Evolutionary conservation across 2,329 filamentous ascomycete species (phyloP).

Genomic region (Verticillium nonalfalfae): DNA sequence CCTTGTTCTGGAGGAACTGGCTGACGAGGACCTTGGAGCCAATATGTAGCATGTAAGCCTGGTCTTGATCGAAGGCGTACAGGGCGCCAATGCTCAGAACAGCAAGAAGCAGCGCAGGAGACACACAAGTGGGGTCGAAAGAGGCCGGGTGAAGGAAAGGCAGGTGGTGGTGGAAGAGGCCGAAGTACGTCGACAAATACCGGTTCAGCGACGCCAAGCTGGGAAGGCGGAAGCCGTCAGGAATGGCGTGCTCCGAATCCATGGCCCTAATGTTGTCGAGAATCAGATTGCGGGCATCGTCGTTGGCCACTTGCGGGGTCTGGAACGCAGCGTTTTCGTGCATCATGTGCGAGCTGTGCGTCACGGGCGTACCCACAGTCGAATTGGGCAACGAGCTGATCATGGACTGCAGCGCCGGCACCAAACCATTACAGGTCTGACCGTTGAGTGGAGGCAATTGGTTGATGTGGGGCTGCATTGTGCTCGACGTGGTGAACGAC

Average conservation of each 20-base stretch:
- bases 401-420: slow-evolving; percentile 64
- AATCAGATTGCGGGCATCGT: slow-evolving; percentile 80
- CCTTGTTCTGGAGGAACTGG: slow-evolving; percentile 95
- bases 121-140: slow-evolving; percentile 73
- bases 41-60: slow-evolving; percentile 95
- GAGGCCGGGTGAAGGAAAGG: slow-evolving; percentile 92
- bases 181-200: slow-evolving; percentile 93
- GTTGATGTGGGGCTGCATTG: slow-evolving; percentile 49
- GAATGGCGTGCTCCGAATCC: slow-evolving; percentile 75
- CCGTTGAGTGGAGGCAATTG: slow-evolving; percentile 66
- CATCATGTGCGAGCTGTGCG: slow-evolving; percentile 65
- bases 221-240: slow-evolving; percentile 86
- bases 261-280: slow-evolving; percentile 78
- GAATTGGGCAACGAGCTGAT: slow-evolving; percentile 65
- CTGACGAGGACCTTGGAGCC: slow-evolving; percentile 96
- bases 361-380: slow-evolving; percentile 62
- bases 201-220: slow-evolving; percentile 76
- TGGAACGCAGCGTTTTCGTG: slow-evolving; percentile 62
- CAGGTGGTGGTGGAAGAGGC: slow-evolving; percentile 92
- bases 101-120: slow-evolving; percentile 78
- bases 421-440: slow-evolving; percentile 51
- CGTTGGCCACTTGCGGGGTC: slow-evolving; percentile 74
- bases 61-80: slow-evolving; percentile 95
- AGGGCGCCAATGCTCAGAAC: slow-evolving; percentile 92
- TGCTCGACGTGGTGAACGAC: slow-evolving; percentile 54